A percentile compares a stretch with the other conserved stretches of the same genome.
Evolutionary conservation across 2,329 filamentous ascomycete genomes (phyloP).

Genomic region (Curvularia lunata): DNA sequence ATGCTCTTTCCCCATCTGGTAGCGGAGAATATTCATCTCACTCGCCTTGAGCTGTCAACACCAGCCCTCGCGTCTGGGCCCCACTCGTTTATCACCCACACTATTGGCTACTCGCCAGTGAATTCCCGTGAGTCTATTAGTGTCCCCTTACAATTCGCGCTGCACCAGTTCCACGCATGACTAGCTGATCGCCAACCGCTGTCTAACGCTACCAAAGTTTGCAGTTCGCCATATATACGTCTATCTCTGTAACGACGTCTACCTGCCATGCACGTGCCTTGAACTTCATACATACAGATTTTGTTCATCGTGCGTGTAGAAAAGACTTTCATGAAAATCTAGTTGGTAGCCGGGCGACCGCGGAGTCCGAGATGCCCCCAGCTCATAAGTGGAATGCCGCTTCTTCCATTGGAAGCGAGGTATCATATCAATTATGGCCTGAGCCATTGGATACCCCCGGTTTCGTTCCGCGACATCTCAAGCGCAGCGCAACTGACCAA

Average conservation of each 20-base stretch:
- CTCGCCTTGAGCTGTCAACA: background rate
- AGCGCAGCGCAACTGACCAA: slow-evolving; percentile 21
- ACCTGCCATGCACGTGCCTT: background rate
- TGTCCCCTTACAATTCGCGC: background rate
- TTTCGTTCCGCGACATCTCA: slow-evolving; percentile 33
- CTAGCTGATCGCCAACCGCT: background rate
- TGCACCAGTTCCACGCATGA: background rate
- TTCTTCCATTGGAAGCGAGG: background rate
- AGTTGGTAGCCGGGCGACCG: background rate
- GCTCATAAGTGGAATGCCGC: background rate
- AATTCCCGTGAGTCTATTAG: background rate
- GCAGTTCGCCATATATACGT: background rate
- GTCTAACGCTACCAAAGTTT: background rate
- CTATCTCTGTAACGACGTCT: background rate
- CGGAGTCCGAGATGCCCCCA: background rate
- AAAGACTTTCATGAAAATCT: background rate
- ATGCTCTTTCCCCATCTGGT: background rate
- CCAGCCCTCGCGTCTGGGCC: background rate
- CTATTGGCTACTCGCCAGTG: background rate
- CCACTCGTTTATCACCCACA: background rate
- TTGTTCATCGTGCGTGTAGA: background rate
- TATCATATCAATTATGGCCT: slow-evolving; percentile 22
- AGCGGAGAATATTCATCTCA: background rate
- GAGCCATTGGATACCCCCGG: slow-evolving; percentile 36
- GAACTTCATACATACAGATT: too few relatives aligned